A percentile compares a stretch with the other conserved stretches of the same genome.
phyloP scores from a whole-genome alignment of 1,284 basidiomycete genomes.

The Gomphus bonarii region DNA sequence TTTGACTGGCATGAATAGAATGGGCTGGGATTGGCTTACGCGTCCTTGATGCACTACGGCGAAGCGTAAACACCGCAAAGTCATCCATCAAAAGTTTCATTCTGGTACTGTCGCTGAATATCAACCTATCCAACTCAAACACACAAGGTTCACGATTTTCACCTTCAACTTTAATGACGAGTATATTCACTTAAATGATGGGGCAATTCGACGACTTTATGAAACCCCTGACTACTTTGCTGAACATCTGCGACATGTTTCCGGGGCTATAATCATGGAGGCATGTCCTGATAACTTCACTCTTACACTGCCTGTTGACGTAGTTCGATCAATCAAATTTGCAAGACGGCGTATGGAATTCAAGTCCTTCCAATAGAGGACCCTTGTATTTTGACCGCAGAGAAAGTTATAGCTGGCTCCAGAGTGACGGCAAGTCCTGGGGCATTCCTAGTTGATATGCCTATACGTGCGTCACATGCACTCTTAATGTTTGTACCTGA shows the following conservation, averaged over 20 bases:
- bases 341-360: constrained; percentile 11
- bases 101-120: not conserved
- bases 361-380: constrained; percentile 20
- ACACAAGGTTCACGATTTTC: not conserved
- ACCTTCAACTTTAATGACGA: not conserved
- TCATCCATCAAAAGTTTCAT: constrained; percentile 1
- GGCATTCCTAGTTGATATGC: not conserved
- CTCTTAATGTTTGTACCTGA: not conserved
- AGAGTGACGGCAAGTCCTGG: not conserved
- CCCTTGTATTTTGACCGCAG: constrained; percentile 19
- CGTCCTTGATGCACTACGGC: constrained; percentile 11
- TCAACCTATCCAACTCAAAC: too few species aligned
- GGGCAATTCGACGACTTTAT: not conserved
- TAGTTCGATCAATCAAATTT: constrained; percentile 24
- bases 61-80: not conserved
- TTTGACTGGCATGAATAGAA: not conserved
- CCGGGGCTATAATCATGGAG: constrained; percentile 1
- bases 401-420: constrained; percentile 15
- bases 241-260: not conserved
- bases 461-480: not conserved
- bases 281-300: not conserved
- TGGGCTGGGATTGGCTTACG: constrained; percentile 19
- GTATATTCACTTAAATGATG: not conserved
- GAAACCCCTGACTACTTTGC: not conserved
- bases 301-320: constrained; percentile 16